Conservation (phyloP, 768 basidiomycete genomes). For the Lentinula detonsa region DNA sequence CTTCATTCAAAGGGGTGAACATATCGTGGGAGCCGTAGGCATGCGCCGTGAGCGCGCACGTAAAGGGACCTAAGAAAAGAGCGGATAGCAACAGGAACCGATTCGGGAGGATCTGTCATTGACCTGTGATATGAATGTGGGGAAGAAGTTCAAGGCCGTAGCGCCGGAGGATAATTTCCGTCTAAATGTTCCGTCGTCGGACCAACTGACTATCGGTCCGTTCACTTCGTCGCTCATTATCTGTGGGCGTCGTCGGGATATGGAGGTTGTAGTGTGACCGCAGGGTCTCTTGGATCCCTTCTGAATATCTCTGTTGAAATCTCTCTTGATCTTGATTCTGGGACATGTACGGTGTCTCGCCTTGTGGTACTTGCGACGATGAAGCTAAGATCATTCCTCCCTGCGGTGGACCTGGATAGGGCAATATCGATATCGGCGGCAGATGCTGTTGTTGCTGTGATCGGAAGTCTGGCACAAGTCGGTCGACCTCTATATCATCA, state of each 20-base stretch:
- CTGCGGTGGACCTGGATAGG: not conserved
- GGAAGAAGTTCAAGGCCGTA: conserved; percentile 16
- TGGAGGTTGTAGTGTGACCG: not conserved
- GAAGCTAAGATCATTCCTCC: conserved; percentile 5
- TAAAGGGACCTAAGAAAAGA: conserved; percentile 35
- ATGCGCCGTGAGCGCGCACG: conserved; percentile 42
- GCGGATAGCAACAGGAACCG: conserved; percentile 46
- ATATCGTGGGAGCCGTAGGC: conserved; percentile 42
- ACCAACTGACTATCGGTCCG: not conserved
- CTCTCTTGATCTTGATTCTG: not conserved
- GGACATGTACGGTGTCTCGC: not conserved
- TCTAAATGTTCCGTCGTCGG: not conserved
- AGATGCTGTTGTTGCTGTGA: conserved; percentile 22
- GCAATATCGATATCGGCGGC: conserved; percentile 8
- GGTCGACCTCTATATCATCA: conserved; percentile 15
- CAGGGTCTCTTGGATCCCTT: not conserved
- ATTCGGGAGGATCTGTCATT: conserved; percentile 36
- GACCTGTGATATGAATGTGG: conserved; percentile 34
- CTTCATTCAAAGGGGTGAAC: not conserved
- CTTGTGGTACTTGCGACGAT: not conserved
- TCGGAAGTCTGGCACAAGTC: conserved; percentile 24
- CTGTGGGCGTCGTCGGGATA: not conserved
- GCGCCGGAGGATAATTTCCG: not conserved
- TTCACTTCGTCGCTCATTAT: not conserved
- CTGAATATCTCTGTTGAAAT: not conserved